phyloP scores from a whole-genome alignment of 163 green algal species.

The Chloroidium sp. region DNA sequence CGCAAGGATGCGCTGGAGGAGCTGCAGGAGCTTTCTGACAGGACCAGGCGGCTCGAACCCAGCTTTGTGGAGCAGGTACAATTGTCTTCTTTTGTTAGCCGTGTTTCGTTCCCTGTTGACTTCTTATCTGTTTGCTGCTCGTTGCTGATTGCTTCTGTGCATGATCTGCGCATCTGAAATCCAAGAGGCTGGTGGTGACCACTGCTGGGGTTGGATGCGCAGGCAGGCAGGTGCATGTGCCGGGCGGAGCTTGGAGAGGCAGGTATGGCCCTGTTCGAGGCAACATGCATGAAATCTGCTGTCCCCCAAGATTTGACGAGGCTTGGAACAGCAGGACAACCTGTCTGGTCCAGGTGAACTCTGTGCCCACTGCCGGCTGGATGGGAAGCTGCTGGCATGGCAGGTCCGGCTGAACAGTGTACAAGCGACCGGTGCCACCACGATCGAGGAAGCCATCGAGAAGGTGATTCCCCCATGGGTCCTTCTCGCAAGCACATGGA shows the following conservation, averaged over 20 bases:
- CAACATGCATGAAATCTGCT: no score
- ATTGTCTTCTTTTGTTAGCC: no score
- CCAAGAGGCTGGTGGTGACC: not conserved
- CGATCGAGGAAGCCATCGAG: slow-evolving; percentile 28
- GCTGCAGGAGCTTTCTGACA: slow-evolving; percentile 31
- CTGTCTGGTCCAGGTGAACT: slow-evolving; percentile 33
- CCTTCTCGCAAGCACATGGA: no score
- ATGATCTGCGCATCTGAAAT: no score
- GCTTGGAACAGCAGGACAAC: not conserved
- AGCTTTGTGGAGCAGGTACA: slow-evolving; percentile 28
- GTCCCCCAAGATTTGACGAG: not conserved
- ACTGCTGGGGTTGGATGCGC: slow-evolving; percentile 7
- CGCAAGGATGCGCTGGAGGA: slow-evolving; percentile 20
- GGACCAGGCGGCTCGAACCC: not conserved
- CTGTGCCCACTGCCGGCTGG: slow-evolving; percentile 70
- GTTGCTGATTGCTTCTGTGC: no score
- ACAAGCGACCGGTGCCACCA: slow-evolving; percentile 6
- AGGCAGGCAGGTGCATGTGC: not conserved
- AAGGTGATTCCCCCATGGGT: slow-evolving; percentile 9
- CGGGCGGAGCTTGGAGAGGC: no score
- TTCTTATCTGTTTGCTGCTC: no score
- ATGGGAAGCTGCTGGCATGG: slow-evolving; percentile 56
- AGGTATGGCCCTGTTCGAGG: no score
- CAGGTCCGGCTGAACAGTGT: slow-evolving; percentile 56
- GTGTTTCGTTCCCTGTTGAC: no score